Conservation (phyloP, 805 yeast species). For the Candida parachauliodes region DNA sequence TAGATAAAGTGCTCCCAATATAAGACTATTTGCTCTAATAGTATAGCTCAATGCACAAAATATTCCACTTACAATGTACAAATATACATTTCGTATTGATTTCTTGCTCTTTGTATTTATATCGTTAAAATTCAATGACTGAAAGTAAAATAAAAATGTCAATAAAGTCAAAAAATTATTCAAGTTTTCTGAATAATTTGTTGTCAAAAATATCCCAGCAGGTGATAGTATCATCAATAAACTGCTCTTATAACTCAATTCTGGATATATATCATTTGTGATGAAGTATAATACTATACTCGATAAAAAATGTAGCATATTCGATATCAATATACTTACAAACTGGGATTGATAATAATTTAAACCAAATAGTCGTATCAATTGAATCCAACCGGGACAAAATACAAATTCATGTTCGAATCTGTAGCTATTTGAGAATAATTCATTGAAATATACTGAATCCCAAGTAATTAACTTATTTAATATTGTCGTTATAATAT, state of each 20-base stretch:
- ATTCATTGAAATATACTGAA: constrained; percentile 65
- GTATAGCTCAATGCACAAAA: constrained; percentile 55
- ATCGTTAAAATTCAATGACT: constrained; percentile 20
- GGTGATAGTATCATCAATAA: constrained; percentile 61
- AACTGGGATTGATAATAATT: constrained; percentile 10
- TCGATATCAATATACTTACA: constrained; percentile 16
- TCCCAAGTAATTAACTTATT: constrained; percentile 78
- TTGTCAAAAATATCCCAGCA: constrained; percentile 73
- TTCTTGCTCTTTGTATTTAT: constrained; percentile 14
- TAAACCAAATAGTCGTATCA: constrained; percentile 29
- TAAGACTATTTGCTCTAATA: constrained; percentile 71
- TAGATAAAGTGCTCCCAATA: constrained; percentile 66
- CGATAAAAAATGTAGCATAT: constrained; percentile 49
- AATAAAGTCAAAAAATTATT: constrained; percentile 58
- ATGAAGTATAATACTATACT: constrained; percentile 47
- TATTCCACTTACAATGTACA: constrained; percentile 48
- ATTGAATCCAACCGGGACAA: constrained; percentile 70
- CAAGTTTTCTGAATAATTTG: constrained; percentile 73
- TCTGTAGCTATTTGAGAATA: constrained; percentile 46
- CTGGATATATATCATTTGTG: constrained; percentile 35
- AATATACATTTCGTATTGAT: constrained; percentile 18
- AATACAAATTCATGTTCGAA: constrained; percentile 92
- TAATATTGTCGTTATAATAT: constrained; percentile 20
- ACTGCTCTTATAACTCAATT: constrained; percentile 26
- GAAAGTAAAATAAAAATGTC: constrained; percentile 53